Evolutionary conservation across 345 rosid genomes (phyloP).

Genomic region (Clarkia xantiana): DNA sequence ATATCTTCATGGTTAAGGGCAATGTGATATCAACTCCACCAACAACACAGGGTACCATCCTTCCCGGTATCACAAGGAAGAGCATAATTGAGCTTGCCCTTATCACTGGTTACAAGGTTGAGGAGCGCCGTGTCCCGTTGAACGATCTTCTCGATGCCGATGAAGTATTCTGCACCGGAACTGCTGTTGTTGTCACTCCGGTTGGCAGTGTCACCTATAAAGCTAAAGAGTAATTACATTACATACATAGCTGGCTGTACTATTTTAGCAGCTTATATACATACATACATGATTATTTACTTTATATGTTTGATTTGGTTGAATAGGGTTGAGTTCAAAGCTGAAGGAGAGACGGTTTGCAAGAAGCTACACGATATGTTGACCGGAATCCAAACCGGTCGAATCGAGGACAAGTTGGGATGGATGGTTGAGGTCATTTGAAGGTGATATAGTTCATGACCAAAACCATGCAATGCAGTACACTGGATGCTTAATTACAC

Average conservation of each 20-base stretch:
- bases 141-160: slow-evolving; percentile 27
- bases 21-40: slow-evolving; percentile 20
- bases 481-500: too few species aligned
- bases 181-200: slow-evolving; percentile 22
- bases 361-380: slow-evolving; percentile 5
- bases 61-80: slow-evolving; percentile 23
- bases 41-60: slow-evolving; percentile 11
- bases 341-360: slow-evolving; percentile 9
- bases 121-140: slow-evolving; percentile 22
- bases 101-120: slow-evolving; percentile 18
- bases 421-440: slow-evolving; percentile 8
- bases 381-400: slow-evolving; percentile 21
- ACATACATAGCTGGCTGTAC: too few species aligned
- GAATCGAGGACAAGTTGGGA: slow-evolving; percentile 14
- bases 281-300: not conserved
- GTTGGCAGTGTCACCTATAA: slow-evolving; percentile 24
- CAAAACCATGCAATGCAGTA: too few species aligned
- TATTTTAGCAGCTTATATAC: not conserved
- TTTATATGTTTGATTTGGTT: not conserved
- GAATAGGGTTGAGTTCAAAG: slow-evolving; percentile 9
- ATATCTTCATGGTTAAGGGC: slow-evolving; percentile 19
- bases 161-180: slow-evolving; percentile 42
- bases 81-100: slow-evolving; percentile 17
- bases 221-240: slow-evolving; percentile 10
- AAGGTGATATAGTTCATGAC: too few species aligned